Evolutionary conservation across 768 basidiomycete species (phyloP), one percentile per base, ranked within the genome.

Genomic region (Cantharellus anzutake): DNA sequence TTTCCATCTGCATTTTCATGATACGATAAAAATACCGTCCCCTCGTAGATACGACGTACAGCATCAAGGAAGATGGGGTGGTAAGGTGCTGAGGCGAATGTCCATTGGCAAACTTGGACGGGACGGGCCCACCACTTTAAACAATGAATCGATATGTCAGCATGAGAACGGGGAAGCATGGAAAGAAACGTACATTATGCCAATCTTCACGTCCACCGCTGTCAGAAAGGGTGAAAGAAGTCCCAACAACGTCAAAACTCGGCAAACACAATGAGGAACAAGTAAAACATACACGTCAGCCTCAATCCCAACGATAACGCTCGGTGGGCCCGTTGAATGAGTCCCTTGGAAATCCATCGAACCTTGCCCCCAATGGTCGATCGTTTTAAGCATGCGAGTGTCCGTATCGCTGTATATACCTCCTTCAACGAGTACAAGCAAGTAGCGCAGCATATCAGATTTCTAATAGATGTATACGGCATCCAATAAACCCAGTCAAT

Each of bases 101-200:
- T 75, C 74, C 74, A 75, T 63, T 75, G 74, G 1, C 70, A 70
- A 35, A 75, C 68, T 61, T 74, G 73, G 0, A 75, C 66, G 60
- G 74, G 70, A 0, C 66, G 64, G 0, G 70, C 64, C 67, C 67
- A 71, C 64, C 65, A 71, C 67, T 68, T 56, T 48, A 29, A 48
- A 48, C 1, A 11, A 11, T 29, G 20, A 29, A 29, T 29, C 20
- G 20, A 29, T 29, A 29, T 29, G 20, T 29, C 20, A 29, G 20
- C 44, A 48, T 48, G 44, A 11, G 44, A 11, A 29, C 3, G n/a
- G 4, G 7, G 37, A 3, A 11, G 14, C 39, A 59, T 40, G 51
- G 56, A 7, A 50, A 4, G 41, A 38, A 29, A 60, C 64, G 7
- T 29, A 66, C 63, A 4, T 70, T 64, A 56, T 70, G 64, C 74